These are phyloP conservation scores for Yarrowia bubula DNA, from an alignment of 805 yeast species.

Conservation along the genomic window DNA sequence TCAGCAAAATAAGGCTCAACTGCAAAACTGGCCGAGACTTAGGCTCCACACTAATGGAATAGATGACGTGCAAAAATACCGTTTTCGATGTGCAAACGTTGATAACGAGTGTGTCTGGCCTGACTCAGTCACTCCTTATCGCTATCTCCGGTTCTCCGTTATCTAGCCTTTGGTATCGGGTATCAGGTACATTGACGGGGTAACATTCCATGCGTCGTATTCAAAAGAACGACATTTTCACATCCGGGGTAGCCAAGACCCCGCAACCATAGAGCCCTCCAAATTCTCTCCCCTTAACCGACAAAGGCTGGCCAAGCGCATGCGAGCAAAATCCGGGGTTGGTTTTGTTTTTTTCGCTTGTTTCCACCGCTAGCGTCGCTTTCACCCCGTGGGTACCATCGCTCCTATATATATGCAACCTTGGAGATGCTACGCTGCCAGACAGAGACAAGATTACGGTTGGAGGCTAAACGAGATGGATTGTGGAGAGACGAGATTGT, in stretches of 20 bases:
- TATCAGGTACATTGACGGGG: background rate
- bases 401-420: slow-evolving; percentile 6
- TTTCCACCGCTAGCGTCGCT: background rate
- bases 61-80: background rate
- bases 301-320: background rate
- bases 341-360: background rate
- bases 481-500: slow-evolving; percentile 1
- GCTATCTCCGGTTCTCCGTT: background rate
- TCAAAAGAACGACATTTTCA: no score
- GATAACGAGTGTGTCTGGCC: background rate
- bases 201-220: background rate
- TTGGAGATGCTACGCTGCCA: slow-evolving; percentile 16
- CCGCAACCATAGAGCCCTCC: background rate
- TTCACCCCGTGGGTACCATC: background rate
- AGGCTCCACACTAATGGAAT: slow-evolving; percentile 1
- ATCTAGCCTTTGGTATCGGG: background rate
- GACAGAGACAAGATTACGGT: background rate
- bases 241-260: background rate
- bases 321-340: slow-evolving; percentile 7
- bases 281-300: background rate
- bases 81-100: background rate
- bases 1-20: background rate
- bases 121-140: background rate
- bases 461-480: slow-evolving; percentile 2
- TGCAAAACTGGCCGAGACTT: background rate